Base-by-base conservation (phyloP, 345 rosid genomes). In the Sisymbrium irio region DNA sequence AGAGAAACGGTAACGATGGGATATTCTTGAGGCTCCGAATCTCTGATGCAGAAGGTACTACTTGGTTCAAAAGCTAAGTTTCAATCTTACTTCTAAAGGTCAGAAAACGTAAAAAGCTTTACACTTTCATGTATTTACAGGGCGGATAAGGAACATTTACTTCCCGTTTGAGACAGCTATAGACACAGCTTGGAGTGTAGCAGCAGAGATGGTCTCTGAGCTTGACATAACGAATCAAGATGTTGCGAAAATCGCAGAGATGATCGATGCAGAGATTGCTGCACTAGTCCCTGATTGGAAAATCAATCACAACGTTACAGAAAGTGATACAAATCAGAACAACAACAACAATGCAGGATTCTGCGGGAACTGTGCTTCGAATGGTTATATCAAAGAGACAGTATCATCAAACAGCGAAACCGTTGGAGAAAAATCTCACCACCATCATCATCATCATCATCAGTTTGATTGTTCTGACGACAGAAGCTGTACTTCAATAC, bases 131-230 rank as follows among this genome's bases (percentile, higher is more conserved):
- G 17, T 18, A 6, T 4, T 22, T 79, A 64, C 88, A 95, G 97
- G 96, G 11, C 75, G 84, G 35, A 56, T 92, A 44, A 80, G 94
- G 39, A 92, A 92, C 82, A 95, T 95, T 63, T 90, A 92, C 84
- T 95, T 95, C 82, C 88, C 91, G 0, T 95, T 92, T 72, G 94
- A 95, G 49, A 71, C 87, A 18, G 83, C 78, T 61, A 81, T 46
- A 0, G 99, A 95, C 69, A 90, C 94, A 1, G 97, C 94, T 5
- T 46, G 82, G 59, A 89, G 86, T 61, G 97, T 95, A 30, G 98
- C 94, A 7, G 55, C 83, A 5, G 99, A 95, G 84, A 92, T 95
- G 99, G 84, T 95, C n/a, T 78, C 85, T 1, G 99, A 95, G 60
- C 94, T 95, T 1, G 96, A 86, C 40, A 82, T 95, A 13, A 81